Conservation (phyloP, 129 eudicot genomes). For the carrot (Daucus carota) region DH1_v3.0 NC_030384.2:46363501-46364000, state of each 20-base stretch:
- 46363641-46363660: constrained; percentile 64
- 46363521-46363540: constrained; percentile 62
- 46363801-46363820: constrained; percentile 74
- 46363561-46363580: constrained; percentile 87
- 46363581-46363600: constrained; percentile 93
- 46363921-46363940: constrained; percentile 82
- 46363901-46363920: constrained; percentile 92
- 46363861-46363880: constrained; percentile 83
- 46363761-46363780: constrained; percentile 59
- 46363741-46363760: constrained; percentile 80
- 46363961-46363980: constrained; percentile 61
- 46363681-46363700: constrained; percentile 75
- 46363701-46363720: constrained; percentile 81
- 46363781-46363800: constrained; percentile 50
- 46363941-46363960: constrained; percentile 75
- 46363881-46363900: constrained; percentile 85
- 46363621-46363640: constrained; percentile 92
- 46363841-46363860: constrained; percentile 92
- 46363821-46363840: constrained; percentile 97
- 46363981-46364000: constrained; percentile 55
- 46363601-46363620: constrained; percentile 72
- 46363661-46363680: constrained; percentile 80
- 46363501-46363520: constrained; percentile 98
- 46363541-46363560: constrained; percentile 83
- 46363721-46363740: constrained; percentile 92